phyloP scores from a whole-genome alignment of 1,284 basidiomycete genomes.

The Pseudozyma pruni region DNA sequence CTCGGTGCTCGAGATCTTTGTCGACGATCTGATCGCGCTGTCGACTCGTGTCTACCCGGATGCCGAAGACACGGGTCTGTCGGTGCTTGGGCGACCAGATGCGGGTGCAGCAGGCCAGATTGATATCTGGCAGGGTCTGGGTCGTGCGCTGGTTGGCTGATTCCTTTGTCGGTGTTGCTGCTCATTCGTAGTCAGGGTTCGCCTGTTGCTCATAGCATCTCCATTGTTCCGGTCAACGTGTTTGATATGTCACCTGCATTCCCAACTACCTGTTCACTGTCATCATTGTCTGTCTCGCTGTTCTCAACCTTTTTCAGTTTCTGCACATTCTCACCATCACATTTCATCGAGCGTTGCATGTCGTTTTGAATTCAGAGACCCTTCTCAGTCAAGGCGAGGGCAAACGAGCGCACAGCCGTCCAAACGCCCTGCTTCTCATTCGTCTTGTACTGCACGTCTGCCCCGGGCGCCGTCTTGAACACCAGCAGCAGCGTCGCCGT shows the following conservation, averaged over 20 bases:
- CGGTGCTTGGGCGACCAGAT: conserved; percentile 10
- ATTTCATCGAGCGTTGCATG: not conserved
- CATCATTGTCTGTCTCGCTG: conserved; percentile 1
- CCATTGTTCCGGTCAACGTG: no score
- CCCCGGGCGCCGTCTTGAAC: conserved; percentile 30
- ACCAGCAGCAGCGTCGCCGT: conserved; percentile 38
- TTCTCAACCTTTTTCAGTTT: not conserved
- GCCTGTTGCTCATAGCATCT: no score
- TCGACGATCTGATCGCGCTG: conserved; percentile 45
- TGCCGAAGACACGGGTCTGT: conserved; percentile 15
- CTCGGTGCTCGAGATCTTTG: conserved; percentile 56
- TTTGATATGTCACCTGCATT: no score
- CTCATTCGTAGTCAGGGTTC: no score
- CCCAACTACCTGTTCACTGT: not conserved
- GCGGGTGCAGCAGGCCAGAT: not conserved
- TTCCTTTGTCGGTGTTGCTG: not conserved
- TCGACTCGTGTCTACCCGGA: conserved; percentile 55
- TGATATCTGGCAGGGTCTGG: conserved; percentile 33
- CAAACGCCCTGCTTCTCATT: conserved; percentile 42
- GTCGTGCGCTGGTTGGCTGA: conserved; percentile 18
- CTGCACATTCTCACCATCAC: no score
- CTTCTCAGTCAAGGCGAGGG: conserved; percentile 35
- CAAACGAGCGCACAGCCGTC: conserved; percentile 31
- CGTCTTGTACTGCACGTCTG: conserved; percentile 25
- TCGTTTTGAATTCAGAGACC: conserved; percentile 24